These are phyloP conservation scores for Heterococcus sp. DNA, from an alignment of 108 stramenopile genomes.

Conservation along the genomic window DNA sequence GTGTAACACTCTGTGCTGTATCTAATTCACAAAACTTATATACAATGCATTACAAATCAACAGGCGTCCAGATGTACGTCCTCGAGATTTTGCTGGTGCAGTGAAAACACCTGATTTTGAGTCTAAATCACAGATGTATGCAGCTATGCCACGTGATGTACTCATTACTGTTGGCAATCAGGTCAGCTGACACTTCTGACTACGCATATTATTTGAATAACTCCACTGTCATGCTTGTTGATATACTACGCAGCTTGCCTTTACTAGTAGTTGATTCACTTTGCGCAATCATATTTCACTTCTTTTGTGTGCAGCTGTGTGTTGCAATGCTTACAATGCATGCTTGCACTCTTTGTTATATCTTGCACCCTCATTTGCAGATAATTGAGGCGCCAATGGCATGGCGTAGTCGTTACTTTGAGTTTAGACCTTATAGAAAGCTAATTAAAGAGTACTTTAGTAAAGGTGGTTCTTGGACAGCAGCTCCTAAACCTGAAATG, in stretches of 20 bases:
- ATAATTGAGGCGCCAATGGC: constrained; percentile 56
- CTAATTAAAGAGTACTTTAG: constrained; percentile 52
- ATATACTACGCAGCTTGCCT: background rate
- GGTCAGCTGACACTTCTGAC: too few species aligned
- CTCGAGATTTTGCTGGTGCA: constrained; percentile 40
- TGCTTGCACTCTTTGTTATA: background rate
- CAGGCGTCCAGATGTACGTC: constrained; percentile 45
- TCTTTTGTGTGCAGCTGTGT: background rate
- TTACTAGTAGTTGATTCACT: background rate
- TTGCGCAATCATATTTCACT: background rate
- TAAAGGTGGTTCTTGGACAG: constrained; percentile 43
- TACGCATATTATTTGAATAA: background rate
- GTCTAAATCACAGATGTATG: constrained; percentile 41
- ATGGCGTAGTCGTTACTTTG: constrained; percentile 54
- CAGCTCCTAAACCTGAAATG: constrained; percentile 53
- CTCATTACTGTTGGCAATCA: constrained; percentile 41
- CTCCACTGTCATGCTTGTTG: background rate
- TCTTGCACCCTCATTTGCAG: constrained; percentile 37
- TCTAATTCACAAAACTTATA: too few species aligned
- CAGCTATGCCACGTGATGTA: constrained; percentile 53
- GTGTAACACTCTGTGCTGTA: too few species aligned
- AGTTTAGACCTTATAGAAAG: constrained; percentile 45
- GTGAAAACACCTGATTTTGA: constrained; percentile 46
- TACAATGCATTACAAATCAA: too few species aligned
- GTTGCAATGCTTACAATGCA: background rate